Evolutionary conservation across 306 rosid genomes (phyloP).

Genomic region (Quercus ilex): DNA sequence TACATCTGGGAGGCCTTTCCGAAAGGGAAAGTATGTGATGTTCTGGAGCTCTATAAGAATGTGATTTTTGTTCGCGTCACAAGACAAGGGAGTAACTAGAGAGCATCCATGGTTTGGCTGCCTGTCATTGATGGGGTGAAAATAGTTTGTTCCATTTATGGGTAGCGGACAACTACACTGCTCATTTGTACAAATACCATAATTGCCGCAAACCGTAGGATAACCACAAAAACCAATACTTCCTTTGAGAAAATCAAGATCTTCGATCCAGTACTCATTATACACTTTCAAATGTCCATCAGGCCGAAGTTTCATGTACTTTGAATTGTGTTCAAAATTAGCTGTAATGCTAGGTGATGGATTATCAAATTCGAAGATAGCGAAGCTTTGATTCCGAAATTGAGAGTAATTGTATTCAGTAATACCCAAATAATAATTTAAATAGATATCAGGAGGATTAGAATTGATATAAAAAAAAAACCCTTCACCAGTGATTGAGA

Average conservation of each 20-base stretch:
- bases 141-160: not conserved
- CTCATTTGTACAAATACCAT: not conserved
- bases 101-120: not conserved
- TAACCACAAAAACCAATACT: not conserved
- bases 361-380: fast-evolving
- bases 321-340: fast-evolving
- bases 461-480: not conserved
- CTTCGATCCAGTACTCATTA: fast-evolving
- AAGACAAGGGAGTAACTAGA: constrained; percentile 4
- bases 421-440: no score
- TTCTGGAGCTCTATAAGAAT: not conserved
- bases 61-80: not conserved
- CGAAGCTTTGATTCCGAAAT: no score
- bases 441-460: not conserved
- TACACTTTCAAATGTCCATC: not conserved
- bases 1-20: fast-evolving
- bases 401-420: not conserved
- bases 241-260: not conserved
- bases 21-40: no score
- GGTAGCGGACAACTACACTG: not conserved
- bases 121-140: not conserved
- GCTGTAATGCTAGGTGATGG: no score
- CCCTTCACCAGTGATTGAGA: not conserved
- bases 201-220: not conserved
- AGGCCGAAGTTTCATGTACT: not conserved